Percentiles rank a stretch among this genome's conserved stretches.
Evolutionary conservation across 164 flowering plant genomes (phyloP).

Genomic region (Piper betle): DNA sequence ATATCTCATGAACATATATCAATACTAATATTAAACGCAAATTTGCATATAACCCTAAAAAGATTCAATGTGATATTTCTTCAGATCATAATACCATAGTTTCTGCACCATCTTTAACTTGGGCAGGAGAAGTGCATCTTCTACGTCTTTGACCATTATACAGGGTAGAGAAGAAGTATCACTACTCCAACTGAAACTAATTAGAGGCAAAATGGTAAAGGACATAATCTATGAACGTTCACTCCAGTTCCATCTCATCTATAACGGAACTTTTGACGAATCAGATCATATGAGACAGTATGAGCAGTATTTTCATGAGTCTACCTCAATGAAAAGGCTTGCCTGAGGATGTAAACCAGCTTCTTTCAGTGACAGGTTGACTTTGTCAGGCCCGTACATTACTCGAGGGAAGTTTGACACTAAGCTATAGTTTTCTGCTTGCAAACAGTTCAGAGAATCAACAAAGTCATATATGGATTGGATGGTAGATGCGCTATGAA

Average conservation of each 20-base stretch:
- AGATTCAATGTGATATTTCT: too few species aligned
- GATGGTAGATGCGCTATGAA: conserved; percentile 50
- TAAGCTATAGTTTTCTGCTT: conserved; percentile 52
- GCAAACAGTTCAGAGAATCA: conserved; percentile 79
- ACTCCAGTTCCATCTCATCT: not conserved
- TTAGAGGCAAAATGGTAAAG: not conserved
- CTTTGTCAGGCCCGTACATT: conserved; percentile 63
- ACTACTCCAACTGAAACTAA: not conserved
- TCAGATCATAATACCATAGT: not conserved
- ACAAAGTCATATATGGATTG: conserved; percentile 80
- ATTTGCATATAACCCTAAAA: too few species aligned
- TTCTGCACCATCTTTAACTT: not conserved
- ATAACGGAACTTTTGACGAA: not conserved
- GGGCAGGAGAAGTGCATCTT: too few species aligned
- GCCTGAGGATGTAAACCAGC: conserved; percentile 97
- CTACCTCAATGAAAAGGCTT: conserved; percentile 71
- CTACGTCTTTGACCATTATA: not conserved
- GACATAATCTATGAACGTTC: not conserved
- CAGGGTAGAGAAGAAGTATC: not conserved
- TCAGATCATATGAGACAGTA: not conserved
- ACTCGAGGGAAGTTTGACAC: conserved; percentile 89
- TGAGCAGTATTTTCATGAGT: conserved; percentile 17
- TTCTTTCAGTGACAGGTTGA: conserved; percentile 54
- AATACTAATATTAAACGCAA: too few species aligned
- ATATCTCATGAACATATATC: too few species aligned